phyloP scores from a whole-genome alignment of 2,329 filamentous ascomycete species.

The Cadophora sp. region DNA sequence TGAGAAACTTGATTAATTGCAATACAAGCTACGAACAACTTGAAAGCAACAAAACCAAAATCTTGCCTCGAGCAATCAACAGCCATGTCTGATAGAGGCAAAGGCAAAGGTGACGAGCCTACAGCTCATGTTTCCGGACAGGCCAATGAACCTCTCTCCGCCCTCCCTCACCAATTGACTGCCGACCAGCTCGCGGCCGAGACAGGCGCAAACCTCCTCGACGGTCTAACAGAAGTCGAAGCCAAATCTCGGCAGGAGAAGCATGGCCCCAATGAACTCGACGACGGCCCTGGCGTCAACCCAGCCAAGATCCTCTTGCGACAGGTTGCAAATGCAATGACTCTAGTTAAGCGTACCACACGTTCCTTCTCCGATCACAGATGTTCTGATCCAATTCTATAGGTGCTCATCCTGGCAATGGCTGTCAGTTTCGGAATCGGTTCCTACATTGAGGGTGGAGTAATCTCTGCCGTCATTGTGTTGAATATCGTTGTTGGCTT shows the following conservation, averaged over 20 bases:
- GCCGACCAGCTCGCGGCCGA: slow-evolving; percentile 60
- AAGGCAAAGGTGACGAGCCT: neutral
- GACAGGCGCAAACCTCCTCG: slow-evolving; percentile 59
- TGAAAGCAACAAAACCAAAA: neutral
- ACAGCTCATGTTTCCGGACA: slow-evolving; percentile 51
- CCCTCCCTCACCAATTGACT: slow-evolving; percentile 68
- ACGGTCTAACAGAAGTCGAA: slow-evolving; percentile 63
- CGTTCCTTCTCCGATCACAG: neutral
- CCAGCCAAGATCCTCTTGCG: slow-evolving; percentile 68
- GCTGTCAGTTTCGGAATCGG: slow-evolving; percentile 62
- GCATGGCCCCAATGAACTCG: slow-evolving; percentile 70
- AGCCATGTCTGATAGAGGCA: slow-evolving; percentile 22
- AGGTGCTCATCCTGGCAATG: slow-evolving; percentile 64
- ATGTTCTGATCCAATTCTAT: slow-evolving; percentile 26
- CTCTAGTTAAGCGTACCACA: slow-evolving; percentile 52
- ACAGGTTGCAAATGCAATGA: slow-evolving; percentile 74
- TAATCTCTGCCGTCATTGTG: slow-evolving; percentile 63
- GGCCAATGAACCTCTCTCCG: slow-evolving; percentile 60
- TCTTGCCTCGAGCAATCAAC: neutral
- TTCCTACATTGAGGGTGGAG: slow-evolving; percentile 66
- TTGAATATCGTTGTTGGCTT: slow-evolving; percentile 66
- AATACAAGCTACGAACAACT: neutral
- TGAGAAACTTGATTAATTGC: neutral
- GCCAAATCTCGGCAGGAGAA: slow-evolving; percentile 60
- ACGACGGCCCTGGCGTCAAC: slow-evolving; percentile 64